Percentiles rank a stretch among this genome's conserved stretches.
These are phyloP conservation scores for Aspergillus conjunctus DNA, from an alignment of 495 filamentous ascomycete species.

Conservation along the genomic window DNA sequence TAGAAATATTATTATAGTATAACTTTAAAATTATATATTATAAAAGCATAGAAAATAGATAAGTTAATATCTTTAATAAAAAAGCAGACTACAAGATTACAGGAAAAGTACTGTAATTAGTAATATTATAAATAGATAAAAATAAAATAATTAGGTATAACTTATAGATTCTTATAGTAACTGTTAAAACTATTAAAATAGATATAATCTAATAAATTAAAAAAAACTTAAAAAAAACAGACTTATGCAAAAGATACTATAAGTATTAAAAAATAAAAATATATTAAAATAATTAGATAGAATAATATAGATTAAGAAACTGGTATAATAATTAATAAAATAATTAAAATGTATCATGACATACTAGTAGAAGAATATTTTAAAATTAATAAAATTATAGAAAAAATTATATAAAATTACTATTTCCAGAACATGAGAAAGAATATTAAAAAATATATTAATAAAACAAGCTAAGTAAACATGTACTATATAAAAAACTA, in stretches of 20 bases:
- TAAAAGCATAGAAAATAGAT: background rate
- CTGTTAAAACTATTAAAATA: background rate
- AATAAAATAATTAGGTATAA: constrained; percentile 1
- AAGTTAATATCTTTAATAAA: background rate
- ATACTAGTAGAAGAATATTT: background rate
- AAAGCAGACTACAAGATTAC: background rate
- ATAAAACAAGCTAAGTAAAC: background rate
- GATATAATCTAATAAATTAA: background rate
- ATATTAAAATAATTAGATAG: background rate
- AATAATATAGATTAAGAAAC: background rate
- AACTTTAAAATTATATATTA: constrained; percentile 1
- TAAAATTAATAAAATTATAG: background rate
- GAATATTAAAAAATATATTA: background rate
- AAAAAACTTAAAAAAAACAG: background rate
- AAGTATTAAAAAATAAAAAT: background rate
- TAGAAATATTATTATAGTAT: background rate
- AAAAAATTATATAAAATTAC: background rate
- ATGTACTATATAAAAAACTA: background rate
- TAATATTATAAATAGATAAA: background rate
- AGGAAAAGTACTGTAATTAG: background rate
- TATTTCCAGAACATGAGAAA: background rate
- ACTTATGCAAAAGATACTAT: background rate
- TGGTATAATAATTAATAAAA: background rate
- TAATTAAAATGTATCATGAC: background rate
- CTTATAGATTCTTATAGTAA: background rate